Conservation (phyloP, 768 basidiomycete species). For the Xerocomellus amylosporus region DNA sequence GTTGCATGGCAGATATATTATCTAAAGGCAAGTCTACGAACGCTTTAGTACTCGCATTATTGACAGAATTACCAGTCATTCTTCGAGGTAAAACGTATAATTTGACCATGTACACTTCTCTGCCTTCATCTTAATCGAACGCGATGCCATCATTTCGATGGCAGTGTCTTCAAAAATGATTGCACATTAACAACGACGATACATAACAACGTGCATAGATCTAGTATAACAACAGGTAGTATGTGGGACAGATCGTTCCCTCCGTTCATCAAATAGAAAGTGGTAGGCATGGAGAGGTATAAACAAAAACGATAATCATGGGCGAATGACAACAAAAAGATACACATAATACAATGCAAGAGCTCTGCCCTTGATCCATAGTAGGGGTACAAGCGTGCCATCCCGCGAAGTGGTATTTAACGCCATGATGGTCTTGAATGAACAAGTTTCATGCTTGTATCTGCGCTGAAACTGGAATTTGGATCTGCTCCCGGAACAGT, state of each 20-base stretch:
- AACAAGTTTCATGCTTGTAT: conserved; percentile 45
- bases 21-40: conserved; percentile 61
- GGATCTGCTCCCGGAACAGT: conserved; percentile 39
- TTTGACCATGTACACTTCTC: conserved; percentile 41
- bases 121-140: not conserved
- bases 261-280: conserved; percentile 8
- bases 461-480: conserved; percentile 42
- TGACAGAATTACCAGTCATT: conserved; percentile 52
- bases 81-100: conserved; percentile 90
- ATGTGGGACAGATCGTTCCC: conserved; percentile 13
- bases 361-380: conserved; percentile 10
- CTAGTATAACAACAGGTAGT: conserved; percentile 25
- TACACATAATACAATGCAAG: conserved; percentile 19
- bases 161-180: not conserved
- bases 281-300: conserved; percentile 16
- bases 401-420: conserved; percentile 32
- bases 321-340: conserved; percentile 7
- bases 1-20: conserved; percentile 99
- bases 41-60: not conserved
- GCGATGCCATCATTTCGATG: not conserved
- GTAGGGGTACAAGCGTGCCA: conserved; percentile 4
- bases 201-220: conserved; percentile 28
- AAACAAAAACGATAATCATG: conserved; percentile 15
- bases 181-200: conserved; percentile 16
- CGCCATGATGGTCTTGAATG: conserved; percentile 56